Conservation (phyloP, 2,329 filamentous ascomycete genomes). For the Thielaviopsis euricoi region DNA sequence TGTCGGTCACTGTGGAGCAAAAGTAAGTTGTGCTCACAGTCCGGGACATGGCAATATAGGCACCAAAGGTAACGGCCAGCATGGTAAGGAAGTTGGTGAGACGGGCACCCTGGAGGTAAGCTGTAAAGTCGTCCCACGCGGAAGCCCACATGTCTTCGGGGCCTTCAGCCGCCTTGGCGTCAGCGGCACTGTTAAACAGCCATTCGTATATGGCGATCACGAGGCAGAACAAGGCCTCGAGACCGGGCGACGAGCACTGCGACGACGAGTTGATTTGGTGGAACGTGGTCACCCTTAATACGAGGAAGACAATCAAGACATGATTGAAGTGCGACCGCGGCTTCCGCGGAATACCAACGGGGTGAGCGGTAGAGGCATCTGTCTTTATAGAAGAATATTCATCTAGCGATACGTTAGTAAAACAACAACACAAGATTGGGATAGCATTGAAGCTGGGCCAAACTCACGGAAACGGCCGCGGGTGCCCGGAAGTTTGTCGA, state of each 20-base stretch:
- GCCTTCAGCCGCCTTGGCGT: conserved; percentile 15
- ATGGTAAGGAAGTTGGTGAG: conserved; percentile 18
- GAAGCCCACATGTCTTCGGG: conserved; percentile 32
- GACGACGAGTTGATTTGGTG: conserved; percentile 28
- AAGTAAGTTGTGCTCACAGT: conserved; percentile 30
- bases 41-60: conserved; percentile 22
- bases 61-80: conserved; percentile 26
- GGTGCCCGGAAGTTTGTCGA: conserved; percentile 14
- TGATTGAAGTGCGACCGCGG: conserved; percentile 31
- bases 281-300: conserved; percentile 31
- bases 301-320: conserved; percentile 26
- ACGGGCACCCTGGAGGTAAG: conserved; percentile 25
- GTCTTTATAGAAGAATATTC: conserved; percentile 1
- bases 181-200: not conserved
- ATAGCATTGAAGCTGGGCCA: not conserved
- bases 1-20: conserved; percentile 29
- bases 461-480: conserved; percentile 14
- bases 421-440: not conserved
- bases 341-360: conserved; percentile 23
- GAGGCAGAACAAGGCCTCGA: conserved; percentile 24
- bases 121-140: conserved; percentile 28
- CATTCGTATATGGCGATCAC: conserved; percentile 10
- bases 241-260: conserved; percentile 32
- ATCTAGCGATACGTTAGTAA: conserved; percentile 2
- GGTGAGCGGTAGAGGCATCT: not conserved